These are phyloP conservation scores for Phytophthora ramorum DNA, from an alignment of 352 stramenopile genomes.

Conservation along the genomic window DNA sequence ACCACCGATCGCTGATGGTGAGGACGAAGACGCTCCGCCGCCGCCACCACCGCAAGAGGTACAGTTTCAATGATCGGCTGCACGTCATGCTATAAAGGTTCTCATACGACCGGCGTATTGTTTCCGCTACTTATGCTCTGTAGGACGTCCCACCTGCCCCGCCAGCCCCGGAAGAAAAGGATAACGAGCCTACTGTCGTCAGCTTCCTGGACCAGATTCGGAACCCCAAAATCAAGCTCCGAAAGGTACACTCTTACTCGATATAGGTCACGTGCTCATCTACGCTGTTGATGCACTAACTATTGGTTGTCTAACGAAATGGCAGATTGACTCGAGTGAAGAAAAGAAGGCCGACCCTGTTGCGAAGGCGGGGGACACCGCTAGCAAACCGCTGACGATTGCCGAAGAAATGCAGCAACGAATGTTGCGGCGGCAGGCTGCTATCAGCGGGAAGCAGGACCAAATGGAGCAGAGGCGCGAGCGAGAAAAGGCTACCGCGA, in stretches of 20 bases:
- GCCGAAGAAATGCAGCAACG: slow-evolving; percentile 86
- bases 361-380: slow-evolving; percentile 41
- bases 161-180: slow-evolving; percentile 34
- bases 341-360: slow-evolving; percentile 40
- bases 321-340: slow-evolving; percentile 38
- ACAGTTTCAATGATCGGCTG: neutral
- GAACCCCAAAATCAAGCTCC: slow-evolving; percentile 63
- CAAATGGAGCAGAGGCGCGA: slow-evolving; percentile 82
- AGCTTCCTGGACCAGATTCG: slow-evolving; percentile 72
- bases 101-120: neutral
- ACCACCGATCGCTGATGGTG: slow-evolving; percentile 36
- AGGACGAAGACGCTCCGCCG: slow-evolving; percentile 57
- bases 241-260: slow-evolving; percentile 38
- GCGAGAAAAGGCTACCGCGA: slow-evolving; percentile 64
- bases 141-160: slow-evolving; percentile 44
- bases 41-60: slow-evolving; percentile 58
- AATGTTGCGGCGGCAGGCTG: slow-evolving; percentile 77
- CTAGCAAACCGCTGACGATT: slow-evolving; percentile 71
- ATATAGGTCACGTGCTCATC: neutral
- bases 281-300: slow-evolving; percentile 1
- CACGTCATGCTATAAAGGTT: neutral
- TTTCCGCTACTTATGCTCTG: slow-evolving; percentile 1
- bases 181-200: slow-evolving; percentile 34
- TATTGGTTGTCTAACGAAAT: neutral
- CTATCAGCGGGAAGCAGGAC: slow-evolving; percentile 87